phyloP scores from a whole-genome alignment of 148 eudicot genomes.

The Tetragonia tetragonoides region DNA sequence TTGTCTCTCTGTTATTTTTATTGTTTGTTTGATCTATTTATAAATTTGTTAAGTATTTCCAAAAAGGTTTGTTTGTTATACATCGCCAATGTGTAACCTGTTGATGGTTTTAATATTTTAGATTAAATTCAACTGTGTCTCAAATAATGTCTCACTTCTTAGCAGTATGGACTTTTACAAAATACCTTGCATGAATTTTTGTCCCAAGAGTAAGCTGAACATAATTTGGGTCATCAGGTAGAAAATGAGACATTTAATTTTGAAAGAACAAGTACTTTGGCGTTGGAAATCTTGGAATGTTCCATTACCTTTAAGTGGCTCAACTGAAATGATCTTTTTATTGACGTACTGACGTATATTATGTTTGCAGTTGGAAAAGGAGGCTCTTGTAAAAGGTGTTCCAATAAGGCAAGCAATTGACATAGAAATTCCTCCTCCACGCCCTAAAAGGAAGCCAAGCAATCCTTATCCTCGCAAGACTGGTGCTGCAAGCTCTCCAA shows the following conservation, averaged over 20 bases:
- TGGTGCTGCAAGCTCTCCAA: slow-evolving; percentile 35
- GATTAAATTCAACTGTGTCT: background rate
- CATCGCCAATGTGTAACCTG: background rate
- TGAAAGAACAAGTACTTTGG: background rate
- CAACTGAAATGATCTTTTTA: slow-evolving; percentile 1
- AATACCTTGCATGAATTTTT: background rate
- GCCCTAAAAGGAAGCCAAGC: slow-evolving; percentile 92
- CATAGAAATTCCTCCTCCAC: slow-evolving; percentile 94
- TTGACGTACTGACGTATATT: slow-evolving; percentile 14
- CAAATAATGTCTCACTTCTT: background rate
- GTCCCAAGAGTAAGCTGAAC: background rate
- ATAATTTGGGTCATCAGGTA: slow-evolving; percentile 3
- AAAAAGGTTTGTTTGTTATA: background rate
- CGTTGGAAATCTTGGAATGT: background rate
- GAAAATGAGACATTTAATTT: background rate
- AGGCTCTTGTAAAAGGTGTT: slow-evolving; percentile 86
- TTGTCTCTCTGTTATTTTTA: too few species aligned
- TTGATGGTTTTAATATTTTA: background rate
- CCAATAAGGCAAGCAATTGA: slow-evolving; percentile 69
- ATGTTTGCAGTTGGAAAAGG: slow-evolving; percentile 84
- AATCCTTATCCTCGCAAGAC: slow-evolving; percentile 95
- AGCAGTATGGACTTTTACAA: background rate
- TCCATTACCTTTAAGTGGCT: slow-evolving; percentile 3
- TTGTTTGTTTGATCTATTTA: too few species aligned
- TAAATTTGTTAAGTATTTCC: too few species aligned